phyloP scores from a whole-genome alignment of 768 basidiomycete genomes.

The Tylopilus plumbeoviolaceoides region DNA sequence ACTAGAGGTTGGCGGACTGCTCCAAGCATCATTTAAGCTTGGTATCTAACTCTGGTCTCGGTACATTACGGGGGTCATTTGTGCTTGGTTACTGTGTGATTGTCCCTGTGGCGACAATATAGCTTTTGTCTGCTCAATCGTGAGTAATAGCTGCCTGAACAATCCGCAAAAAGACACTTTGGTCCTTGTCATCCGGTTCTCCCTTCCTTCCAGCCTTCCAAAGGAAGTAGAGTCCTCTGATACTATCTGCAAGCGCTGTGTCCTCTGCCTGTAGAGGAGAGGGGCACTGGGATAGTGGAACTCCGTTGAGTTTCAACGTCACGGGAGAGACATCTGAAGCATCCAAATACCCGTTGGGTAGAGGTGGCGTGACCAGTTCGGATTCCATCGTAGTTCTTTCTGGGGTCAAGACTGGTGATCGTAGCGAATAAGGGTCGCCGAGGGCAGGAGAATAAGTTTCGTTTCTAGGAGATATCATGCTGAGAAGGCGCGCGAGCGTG shows the following conservation, averaged over 20 bases:
- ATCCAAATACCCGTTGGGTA: conserved; percentile 8
- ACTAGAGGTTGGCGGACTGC: conserved; percentile 21
- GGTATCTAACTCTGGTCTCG: not conserved
- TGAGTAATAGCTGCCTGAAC: conserved; percentile 30
- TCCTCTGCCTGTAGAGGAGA: conserved; percentile 21
- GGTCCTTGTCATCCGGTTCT: conserved; percentile 19
- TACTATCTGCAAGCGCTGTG: conserved; percentile 46
- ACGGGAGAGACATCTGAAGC: conserved; percentile 8
- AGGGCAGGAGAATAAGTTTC: conserved; percentile 11
- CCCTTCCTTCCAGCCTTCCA: conserved; percentile 46
- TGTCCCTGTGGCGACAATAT: not conserved
- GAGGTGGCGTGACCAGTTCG: conserved; percentile 23
- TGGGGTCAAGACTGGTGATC: conserved; percentile 9
- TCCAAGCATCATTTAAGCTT: conserved; percentile 11
- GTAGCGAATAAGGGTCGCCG: conserved; percentile 8
- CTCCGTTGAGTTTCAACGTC: conserved; percentile 10
- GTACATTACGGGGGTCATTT: not conserved
- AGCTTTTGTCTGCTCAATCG: conserved; percentile 9
- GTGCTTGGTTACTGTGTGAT: not conserved
- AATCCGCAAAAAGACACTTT: conserved; percentile 31
- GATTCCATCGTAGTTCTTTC: conserved; percentile 20
- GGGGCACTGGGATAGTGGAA: conserved; percentile 2
- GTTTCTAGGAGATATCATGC: conserved; percentile 22
- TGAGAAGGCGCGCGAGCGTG: conserved; percentile 25
- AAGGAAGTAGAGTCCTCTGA: conserved; percentile 54